Evolutionary conservation across 2,329 filamentous ascomycete genomes (phyloP).

Genomic region (Venturia nashicola): DNA sequence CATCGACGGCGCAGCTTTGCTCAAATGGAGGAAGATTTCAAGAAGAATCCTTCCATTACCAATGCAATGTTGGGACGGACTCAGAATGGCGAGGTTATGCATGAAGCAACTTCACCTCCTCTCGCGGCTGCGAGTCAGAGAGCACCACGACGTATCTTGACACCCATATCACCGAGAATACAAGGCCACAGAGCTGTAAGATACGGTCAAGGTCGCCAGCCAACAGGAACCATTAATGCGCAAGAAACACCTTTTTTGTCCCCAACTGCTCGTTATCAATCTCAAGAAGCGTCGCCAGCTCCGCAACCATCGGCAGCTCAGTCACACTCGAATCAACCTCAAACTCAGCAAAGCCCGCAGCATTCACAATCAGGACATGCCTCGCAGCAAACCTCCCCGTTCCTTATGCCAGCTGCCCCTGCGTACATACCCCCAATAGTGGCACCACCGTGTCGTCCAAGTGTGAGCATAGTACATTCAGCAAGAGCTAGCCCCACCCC

Average conservation of each 20-base stretch:
- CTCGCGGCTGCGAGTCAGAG: slow-evolving; percentile 16
- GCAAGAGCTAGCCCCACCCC: slow-evolving; percentile 8
- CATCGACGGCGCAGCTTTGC: slow-evolving; percentile 28
- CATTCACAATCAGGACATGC: background rate
- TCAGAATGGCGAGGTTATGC: slow-evolving; percentile 14
- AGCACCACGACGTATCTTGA: slow-evolving; percentile 38
- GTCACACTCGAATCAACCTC: background rate
- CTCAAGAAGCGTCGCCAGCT: slow-evolving; percentile 29
- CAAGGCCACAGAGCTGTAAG: slow-evolving; percentile 35
- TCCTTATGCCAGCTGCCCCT: slow-evolving; percentile 3
- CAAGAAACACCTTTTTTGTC: slow-evolving; percentile 36
- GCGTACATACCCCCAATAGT: background rate
- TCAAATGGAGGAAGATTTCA: slow-evolving; percentile 25
- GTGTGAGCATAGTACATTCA: slow-evolving; percentile 8
- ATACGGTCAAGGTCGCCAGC: slow-evolving; percentile 23
- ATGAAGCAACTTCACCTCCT: slow-evolving; percentile 15
- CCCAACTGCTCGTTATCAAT: slow-evolving; percentile 29
- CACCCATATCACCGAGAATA: slow-evolving; percentile 42
- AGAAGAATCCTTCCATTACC: background rate
- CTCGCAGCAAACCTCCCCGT: slow-evolving; percentile 5
- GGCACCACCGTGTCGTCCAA: slow-evolving; percentile 3
- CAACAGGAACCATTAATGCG: slow-evolving; percentile 35
- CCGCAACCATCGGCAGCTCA: background rate
- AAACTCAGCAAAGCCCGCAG: background rate
- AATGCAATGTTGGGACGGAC: background rate